Evolutionary conservation across 1,284 basidiomycete species (phyloP).

Genomic region (Malassezia dermatis): DNA sequence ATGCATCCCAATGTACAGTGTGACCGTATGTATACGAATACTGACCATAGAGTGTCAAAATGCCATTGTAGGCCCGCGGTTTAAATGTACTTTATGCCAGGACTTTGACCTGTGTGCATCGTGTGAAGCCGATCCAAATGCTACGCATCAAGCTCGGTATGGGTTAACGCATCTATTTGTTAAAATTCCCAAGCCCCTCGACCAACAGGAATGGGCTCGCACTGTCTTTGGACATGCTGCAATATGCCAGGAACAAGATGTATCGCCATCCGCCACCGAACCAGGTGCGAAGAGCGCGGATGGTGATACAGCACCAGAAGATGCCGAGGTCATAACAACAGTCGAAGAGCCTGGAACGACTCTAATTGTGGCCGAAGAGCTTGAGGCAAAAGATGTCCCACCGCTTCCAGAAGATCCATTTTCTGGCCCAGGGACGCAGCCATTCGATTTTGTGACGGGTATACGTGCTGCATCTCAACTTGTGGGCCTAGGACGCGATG

Average conservation of each 20-base stretch:
- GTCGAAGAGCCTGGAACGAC: not conserved
- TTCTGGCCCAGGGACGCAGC: not conserved
- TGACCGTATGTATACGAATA: constrained; percentile 2
- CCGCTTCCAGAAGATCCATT: constrained; percentile 1
- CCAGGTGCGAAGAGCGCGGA: not conserved
- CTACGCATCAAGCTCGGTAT: constrained; percentile 5
- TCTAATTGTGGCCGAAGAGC: not conserved
- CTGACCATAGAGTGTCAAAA: constrained; percentile 9
- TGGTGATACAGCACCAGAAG: not conserved
- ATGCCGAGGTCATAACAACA: not conserved
- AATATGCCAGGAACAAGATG: not conserved
- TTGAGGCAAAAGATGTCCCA: not conserved
- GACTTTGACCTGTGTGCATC: constrained; percentile 22
- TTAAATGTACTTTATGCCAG: constrained; percentile 19
- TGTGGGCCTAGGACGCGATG: not conserved
- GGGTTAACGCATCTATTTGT: constrained; percentile 19
- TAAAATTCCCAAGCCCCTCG: constrained; percentile 19
- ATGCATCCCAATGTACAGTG: constrained; percentile 18
- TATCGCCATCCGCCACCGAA: not conserved
- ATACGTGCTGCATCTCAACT: not conserved
- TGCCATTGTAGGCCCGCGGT: constrained; percentile 19
- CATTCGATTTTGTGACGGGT: not conserved
- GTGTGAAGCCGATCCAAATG: constrained; percentile 20
- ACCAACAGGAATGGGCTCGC: not conserved
- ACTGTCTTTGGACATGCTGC: not conserved